Percentiles rank a stretch among this genome's conserved stretches.
Evolutionary conservation across 352 stramenopile species (phyloP).

Genomic region (Blastocystis sp.): DNA sequence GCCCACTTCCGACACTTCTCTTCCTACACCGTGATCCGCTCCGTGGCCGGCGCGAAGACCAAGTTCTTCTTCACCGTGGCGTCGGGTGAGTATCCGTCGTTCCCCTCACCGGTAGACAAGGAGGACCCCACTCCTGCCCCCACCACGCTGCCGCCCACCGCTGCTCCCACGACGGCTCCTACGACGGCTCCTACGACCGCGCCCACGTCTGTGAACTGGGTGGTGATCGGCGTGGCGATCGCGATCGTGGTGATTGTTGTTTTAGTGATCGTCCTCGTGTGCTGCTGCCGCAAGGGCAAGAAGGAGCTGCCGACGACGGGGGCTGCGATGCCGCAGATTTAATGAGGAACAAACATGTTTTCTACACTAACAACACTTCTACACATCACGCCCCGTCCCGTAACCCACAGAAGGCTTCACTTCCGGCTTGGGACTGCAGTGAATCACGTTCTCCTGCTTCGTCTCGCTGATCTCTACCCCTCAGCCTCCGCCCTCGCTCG

Average conservation of each 20-base stretch:
- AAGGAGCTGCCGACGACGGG: neutral
- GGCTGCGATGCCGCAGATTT: neutral
- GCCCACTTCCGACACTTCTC: neutral
- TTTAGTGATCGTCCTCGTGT: constrained; percentile 20
- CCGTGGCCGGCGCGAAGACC: neutral
- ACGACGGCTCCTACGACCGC: neutral
- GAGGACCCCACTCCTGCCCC: no score
- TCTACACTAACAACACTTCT: constrained; percentile 39
- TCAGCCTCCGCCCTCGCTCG: neutral
- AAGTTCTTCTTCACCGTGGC: constrained; percentile 15
- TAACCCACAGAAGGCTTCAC: neutral
- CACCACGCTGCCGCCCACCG: neutral
- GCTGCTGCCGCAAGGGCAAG: neutral
- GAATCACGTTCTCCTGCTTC: constrained; percentile 9
- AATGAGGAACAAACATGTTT: constrained; percentile 22
- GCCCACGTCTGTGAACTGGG: no score
- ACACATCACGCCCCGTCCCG: neutral
- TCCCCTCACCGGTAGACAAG: neutral
- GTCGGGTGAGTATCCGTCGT: neutral
- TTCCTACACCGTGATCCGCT: constrained; percentile 5
- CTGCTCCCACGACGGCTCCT: neutral
- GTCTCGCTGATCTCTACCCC: neutral
- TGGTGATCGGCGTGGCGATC: neutral
- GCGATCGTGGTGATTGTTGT: constrained; percentile 32
- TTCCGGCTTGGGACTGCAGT: neutral